Evolutionary conservation across 177 flowering plant species (phyloP), one percentile per base, ranked within the genome.

Genomic region (Vitis hybrid): DNA sequence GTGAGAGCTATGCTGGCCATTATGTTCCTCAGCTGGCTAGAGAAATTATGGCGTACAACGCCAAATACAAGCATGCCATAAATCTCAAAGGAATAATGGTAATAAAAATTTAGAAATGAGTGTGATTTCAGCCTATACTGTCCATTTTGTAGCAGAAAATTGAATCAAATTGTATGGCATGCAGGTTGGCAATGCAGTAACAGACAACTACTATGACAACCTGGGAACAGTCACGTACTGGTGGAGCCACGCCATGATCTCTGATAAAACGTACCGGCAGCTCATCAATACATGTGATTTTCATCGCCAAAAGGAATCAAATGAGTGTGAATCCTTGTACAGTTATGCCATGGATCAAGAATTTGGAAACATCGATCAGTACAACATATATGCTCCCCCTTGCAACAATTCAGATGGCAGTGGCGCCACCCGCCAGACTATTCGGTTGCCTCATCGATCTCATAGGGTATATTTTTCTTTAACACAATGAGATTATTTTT

Each of bases 171-270:
- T 54, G 60, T 3, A 55, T 13, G 56, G 3, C 23, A 60, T 80
- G 67, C 64, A 93, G 97, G 93, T 93, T 15, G 97, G 98, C 1
- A 93, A 93, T 74, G 94, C 98, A 11, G 98, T 90, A 48, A 91
- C 97, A 30, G 98, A 93, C 83, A 88, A 81, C 68, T 88, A 91
- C 81, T 89, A 89, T 60, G 97, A 93, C 83, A 91, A 89, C 76
- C 76, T 91, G 0, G 98, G 97, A 51, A 90, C 94, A 1, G 92
- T 91, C 80, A 84, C 86, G 13, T 93, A 90, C 69, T 90, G 97
- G 97, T 93, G 97, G 97, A 93, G 92, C 83, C 97, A 93, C 71
- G 93, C 97, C 11, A 91, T 91, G 93, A 93, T 93, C 50, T 93
- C 98, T 0, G 98, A 91, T 60, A 83, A 59, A 63, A 90, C 98